Percentiles rank a stretch among this genome's conserved stretches.
phyloP scores from a whole-genome alignment of 2,329 filamentous ascomycete genomes.

The Capronia americana region DNA sequence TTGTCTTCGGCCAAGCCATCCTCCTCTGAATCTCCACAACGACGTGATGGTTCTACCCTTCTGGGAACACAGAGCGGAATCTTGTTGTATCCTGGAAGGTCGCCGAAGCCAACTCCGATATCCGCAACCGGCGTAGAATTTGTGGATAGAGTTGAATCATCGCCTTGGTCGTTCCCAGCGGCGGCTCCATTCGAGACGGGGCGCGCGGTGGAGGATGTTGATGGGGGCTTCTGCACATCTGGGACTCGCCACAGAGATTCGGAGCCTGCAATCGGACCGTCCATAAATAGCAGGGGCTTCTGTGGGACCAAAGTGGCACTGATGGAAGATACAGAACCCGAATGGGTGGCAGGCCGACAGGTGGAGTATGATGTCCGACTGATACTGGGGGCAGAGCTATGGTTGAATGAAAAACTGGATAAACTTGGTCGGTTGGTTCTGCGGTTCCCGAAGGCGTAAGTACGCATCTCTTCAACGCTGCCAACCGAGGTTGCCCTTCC shows the following conservation, averaged over 20 bases:
- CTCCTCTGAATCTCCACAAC: neutral
- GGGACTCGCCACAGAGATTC: slow-evolving; percentile 12
- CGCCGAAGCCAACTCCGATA: slow-evolving; percentile 23
- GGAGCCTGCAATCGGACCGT: slow-evolving; percentile 15
- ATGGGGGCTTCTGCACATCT: slow-evolving; percentile 10
- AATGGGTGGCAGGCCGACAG: slow-evolving; percentile 23
- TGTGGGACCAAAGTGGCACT: slow-evolving; percentile 16
- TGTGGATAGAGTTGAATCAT: neutral
- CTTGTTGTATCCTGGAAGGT: slow-evolving; percentile 28
- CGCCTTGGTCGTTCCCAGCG: slow-evolving; percentile 3
- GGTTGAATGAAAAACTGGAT: slow-evolving; percentile 23
- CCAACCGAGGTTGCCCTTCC: slow-evolving; percentile 24
- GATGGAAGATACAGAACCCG: slow-evolving; percentile 19
- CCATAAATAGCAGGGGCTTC: slow-evolving; percentile 26
- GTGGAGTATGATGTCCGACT: slow-evolving; percentile 26
- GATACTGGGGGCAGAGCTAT: slow-evolving; percentile 27
- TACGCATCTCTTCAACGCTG: slow-evolving; percentile 31
- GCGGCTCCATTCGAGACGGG: slow-evolving; percentile 17
- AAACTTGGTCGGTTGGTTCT: slow-evolving; percentile 26
- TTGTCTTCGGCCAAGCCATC: neutral
- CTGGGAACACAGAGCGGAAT: slow-evolving; percentile 29
- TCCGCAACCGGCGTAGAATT: slow-evolving; percentile 14
- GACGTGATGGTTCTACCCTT: slow-evolving; percentile 17
- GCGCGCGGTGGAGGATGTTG: slow-evolving; percentile 24
- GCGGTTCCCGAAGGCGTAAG: slow-evolving; percentile 25